Evolutionary conservation across 208 protist species (phyloP).

Genomic region (Tritrichomonas musculus): DNA sequence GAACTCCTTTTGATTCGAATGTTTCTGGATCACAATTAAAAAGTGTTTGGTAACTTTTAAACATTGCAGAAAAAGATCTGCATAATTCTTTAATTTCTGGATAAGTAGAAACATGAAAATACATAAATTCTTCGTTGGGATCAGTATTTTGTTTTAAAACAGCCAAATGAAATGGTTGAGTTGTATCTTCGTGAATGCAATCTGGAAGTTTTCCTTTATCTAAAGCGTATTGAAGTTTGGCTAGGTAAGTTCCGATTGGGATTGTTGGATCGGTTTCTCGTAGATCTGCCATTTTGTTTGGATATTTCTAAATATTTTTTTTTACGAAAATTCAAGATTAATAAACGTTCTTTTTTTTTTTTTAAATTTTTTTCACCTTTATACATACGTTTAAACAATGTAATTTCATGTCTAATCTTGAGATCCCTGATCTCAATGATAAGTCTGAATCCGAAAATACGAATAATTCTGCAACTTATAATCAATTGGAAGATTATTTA

Average conservation of each 20-base stretch:
- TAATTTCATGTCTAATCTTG: no score
- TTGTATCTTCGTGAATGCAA: neutral
- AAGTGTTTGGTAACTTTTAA: neutral
- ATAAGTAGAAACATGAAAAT: neutral
- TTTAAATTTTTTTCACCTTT: no score
- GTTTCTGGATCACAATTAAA: neutral
- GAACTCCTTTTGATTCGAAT: neutral
- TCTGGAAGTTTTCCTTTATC: neutral
- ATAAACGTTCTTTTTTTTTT: no score
- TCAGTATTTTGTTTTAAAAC: neutral
- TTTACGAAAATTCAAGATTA: no score
- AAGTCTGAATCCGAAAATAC: no score
- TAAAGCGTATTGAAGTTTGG: neutral
- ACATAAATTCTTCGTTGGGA: neutral
- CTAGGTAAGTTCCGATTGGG: neutral
- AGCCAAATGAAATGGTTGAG: conserved; percentile 4
- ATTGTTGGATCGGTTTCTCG: neutral
- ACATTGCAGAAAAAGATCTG: neutral
- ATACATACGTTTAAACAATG: no score
- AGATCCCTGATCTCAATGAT: no score
- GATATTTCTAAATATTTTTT: no score
- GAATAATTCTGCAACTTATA: no score
- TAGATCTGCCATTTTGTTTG: no score
- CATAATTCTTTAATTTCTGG: neutral
- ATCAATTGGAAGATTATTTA: no score